Conservation (phyloP, 768 basidiomycete genomes). For the Russula olivacea region DNA sequence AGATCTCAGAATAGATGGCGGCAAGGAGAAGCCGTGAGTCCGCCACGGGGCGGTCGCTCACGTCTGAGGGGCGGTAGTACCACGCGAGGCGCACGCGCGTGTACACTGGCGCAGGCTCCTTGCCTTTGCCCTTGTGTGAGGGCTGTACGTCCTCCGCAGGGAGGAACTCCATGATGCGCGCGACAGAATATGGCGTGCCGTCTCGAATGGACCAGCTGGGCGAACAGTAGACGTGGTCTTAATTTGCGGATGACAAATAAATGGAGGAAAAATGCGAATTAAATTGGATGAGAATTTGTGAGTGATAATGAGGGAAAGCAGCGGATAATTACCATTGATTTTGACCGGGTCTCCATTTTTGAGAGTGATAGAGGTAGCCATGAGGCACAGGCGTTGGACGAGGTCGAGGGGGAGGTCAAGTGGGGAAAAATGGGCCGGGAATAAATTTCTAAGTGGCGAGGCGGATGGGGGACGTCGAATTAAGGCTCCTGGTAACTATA, state of each 20-base stretch:
- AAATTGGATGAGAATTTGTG: conserved; percentile 30
- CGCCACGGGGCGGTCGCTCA: conserved; percentile 83
- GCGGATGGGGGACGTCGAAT: neutral
- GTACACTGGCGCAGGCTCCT: conserved; percentile 55
- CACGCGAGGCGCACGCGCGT: conserved; percentile 88
- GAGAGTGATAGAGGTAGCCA: conserved; percentile 51
- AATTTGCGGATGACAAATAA: conserved; percentile 18
- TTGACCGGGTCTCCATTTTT: conserved; percentile 81
- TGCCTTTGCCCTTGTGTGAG: conserved; percentile 51
- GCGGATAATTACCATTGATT: conserved; percentile 64
- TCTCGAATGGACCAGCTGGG: conserved; percentile 89
- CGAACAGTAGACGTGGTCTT: conserved; percentile 97
- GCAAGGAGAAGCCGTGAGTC: conserved; percentile 91
- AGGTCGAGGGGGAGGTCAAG: conserved; percentile 22
- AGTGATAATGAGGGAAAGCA: conserved; percentile 21
- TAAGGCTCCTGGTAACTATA: neutral
- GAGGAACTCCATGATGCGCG: conserved; percentile 94
- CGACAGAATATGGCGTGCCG: conserved; percentile 92
- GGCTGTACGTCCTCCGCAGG: conserved; percentile 60
- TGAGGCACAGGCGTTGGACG: conserved; percentile 31
- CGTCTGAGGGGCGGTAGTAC: conserved; percentile 96
- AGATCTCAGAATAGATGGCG: conserved; percentile 93
- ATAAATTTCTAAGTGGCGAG: conserved; percentile 8
- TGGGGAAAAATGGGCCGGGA: conserved; percentile 9
- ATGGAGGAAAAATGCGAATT: conserved; percentile 4